Percentiles rank a stretch among this genome's conserved stretches.
phyloP scores from a whole-genome alignment of 1,284 basidiomycete genomes.

The Apiotrichum sp. region DNA sequence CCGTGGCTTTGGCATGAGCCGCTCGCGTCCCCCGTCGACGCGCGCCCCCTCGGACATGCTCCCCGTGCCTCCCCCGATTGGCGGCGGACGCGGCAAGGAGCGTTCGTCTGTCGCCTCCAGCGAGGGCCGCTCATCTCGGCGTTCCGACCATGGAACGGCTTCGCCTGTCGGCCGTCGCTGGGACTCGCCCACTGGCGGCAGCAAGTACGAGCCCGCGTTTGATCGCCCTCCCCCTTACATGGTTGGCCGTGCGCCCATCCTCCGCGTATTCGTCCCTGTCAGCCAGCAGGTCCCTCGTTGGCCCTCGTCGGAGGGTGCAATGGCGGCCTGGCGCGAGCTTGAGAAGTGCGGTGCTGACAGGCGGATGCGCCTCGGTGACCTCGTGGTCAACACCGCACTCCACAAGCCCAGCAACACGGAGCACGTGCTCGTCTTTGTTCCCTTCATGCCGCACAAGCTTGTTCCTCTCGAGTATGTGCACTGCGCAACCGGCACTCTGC shows the following conservation, averaged over 20 bases:
- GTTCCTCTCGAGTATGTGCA: conserved; percentile 43
- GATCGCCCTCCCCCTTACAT: conserved; percentile 42
- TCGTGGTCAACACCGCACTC: conserved; percentile 45
- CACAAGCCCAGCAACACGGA: conserved; percentile 32
- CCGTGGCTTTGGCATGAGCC: conserved; percentile 2
- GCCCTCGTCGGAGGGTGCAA: conserved; percentile 45
- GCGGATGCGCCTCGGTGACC: conserved; percentile 41
- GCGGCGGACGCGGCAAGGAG: conserved; percentile 5
- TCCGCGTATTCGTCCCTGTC: conserved; percentile 45
- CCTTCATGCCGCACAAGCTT: conserved; percentile 37
- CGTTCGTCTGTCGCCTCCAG: conserved; percentile 31
- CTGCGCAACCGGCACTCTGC: conserved; percentile 37
- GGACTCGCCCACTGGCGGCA: conserved; percentile 15
- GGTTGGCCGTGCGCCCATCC: conserved; percentile 40
- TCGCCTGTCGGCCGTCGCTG: conserved; percentile 20
- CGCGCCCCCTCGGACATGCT: conserved; percentile 10
- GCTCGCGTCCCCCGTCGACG: conserved; percentile 2
- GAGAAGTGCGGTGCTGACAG: conserved; percentile 44
- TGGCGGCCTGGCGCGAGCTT: conserved; percentile 36
- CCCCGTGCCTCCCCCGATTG: conserved; percentile 26
- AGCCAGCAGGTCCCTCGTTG: conserved; percentile 34
- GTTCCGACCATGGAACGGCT: conserved; percentile 19
- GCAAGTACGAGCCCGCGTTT: conserved; percentile 38
- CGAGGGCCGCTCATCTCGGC: conserved; percentile 24
- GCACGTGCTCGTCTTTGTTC: conserved; percentile 40